Percentiles rank a stretch among this genome's conserved stretches.
Conservation (phyloP, 2,329 filamentous ascomycete genomes). For the Dichotomopilus funicola region DNA sequence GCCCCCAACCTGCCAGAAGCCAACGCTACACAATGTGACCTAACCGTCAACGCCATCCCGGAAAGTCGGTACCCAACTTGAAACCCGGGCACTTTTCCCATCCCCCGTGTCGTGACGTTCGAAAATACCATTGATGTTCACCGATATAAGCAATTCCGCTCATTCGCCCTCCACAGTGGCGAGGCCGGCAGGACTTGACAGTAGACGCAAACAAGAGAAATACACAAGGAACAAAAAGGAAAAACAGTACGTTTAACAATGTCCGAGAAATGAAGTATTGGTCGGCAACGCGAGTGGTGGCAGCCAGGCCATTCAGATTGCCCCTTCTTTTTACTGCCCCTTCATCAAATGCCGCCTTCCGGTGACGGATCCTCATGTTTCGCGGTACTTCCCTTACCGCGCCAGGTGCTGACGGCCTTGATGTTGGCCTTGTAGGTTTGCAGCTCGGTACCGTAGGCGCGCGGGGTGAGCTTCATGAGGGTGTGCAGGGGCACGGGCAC, state of each 20-base stretch:
- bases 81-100: neutral
- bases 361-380: slow-evolving; percentile 65
- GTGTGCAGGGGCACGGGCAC: slow-evolving; percentile 97
- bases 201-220: neutral
- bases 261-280: no score
- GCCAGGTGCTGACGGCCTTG: slow-evolving; percentile 91
- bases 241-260: neutral
- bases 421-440: slow-evolving; percentile 85
- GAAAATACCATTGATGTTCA: neutral
- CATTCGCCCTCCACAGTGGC: neutral
- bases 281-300: no score
- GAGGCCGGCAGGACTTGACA: neutral
- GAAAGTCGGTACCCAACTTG: neutral
- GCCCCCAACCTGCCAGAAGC: neutral
- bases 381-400: slow-evolving; percentile 86
- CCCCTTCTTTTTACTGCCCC: neutral
- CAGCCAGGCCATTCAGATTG: neutral
- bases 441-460: slow-evolving; percentile 89
- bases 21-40: neutral
- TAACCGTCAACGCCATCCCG: neutral
- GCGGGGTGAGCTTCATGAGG: slow-evolving; percentile 90
- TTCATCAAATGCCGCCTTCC: slow-evolving; percentile 21
- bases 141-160: neutral
- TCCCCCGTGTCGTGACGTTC: neutral
- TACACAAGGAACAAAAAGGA: neutral